phyloP scores from a whole-genome alignment of 202 grass and related monocot species.

The Miscanthus sacchariflorus region DNA sequence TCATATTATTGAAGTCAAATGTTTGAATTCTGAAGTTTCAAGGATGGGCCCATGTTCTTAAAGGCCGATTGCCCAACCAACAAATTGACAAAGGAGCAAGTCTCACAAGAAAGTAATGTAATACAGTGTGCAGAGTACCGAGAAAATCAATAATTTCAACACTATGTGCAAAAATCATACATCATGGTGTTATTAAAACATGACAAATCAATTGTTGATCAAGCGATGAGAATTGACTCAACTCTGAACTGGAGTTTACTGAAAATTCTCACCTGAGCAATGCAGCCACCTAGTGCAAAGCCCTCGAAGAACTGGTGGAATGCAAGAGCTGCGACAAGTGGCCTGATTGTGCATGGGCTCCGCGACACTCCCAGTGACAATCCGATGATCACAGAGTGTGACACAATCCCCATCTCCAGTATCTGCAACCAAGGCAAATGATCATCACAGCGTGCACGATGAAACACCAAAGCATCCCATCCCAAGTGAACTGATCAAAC shows the following conservation, averaged over 20 bases:
- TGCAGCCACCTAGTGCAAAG: constrained; percentile 89
- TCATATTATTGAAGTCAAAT: neutral
- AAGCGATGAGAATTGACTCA: neutral
- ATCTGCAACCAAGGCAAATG: constrained; percentile 55
- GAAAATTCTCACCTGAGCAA: constrained; percentile 65
- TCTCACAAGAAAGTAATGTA: neutral
- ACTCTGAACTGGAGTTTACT: neutral
- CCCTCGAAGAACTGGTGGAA: constrained; percentile 99
- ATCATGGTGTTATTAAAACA: neutral
- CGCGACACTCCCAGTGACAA: constrained; percentile 79
- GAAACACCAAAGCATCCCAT: constrained; percentile 8
- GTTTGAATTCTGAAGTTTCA: constrained; percentile 21
- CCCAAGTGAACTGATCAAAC: constrained; percentile 1
- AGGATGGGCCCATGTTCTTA: neutral
- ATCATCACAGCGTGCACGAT: constrained; percentile 1
- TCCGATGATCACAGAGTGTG: constrained; percentile 93
- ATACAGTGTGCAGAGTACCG: neutral
- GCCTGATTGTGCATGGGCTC: constrained; percentile 88
- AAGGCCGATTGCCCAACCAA: constrained; percentile 3
- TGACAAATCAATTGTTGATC: neutral
- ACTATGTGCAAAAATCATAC: neutral
- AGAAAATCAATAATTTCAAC: neutral
- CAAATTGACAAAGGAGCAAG: neutral
- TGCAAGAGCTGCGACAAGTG: constrained; percentile 67
- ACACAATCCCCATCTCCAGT: constrained; percentile 93